phyloP scores from a whole-genome alignment of 805 yeast species.

The Hanseniaspora hatyaiensis region DNA sequence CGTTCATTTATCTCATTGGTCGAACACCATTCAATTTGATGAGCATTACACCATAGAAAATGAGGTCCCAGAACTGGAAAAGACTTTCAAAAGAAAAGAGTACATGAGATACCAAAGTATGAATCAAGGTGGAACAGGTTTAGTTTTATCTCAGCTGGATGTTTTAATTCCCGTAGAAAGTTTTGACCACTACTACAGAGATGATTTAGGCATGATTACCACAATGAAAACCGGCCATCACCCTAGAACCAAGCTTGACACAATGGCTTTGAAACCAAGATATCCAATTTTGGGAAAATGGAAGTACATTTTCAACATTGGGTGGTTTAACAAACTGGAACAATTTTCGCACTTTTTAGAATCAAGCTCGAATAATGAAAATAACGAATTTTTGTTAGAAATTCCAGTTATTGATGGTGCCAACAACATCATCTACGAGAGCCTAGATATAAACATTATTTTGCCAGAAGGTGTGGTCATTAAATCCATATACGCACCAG shows the following conservation, averaged over 20 bases:
- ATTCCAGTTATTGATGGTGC: conserved; percentile 71
- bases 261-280: conserved; percentile 62
- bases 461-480: conserved; percentile 79
- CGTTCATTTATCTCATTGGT: conserved; percentile 83
- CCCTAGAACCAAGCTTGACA: conserved; percentile 20
- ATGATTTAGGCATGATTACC: conserved; percentile 86
- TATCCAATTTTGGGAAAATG: conserved; percentile 95
- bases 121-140: conserved; percentile 35
- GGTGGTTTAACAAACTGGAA: conserved; percentile 64
- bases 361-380: conserved; percentile 31
- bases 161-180: conserved; percentile 42
- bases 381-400: conserved; percentile 38
- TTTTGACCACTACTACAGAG: conserved; percentile 67
- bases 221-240: conserved; percentile 40
- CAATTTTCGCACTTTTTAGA: conserved; percentile 38
- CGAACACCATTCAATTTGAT: conserved; percentile 58
- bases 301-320: conserved; percentile 88
- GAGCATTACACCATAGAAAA: conserved; percentile 77
- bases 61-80: conserved; percentile 53
- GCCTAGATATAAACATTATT: conserved; percentile 48
- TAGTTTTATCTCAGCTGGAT: conserved; percentile 50
- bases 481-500: conserved; percentile 46
- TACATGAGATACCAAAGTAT: conserved; percentile 38
- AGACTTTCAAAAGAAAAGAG: conserved; percentile 71
- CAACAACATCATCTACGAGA: conserved; percentile 53